Base-by-base conservation (phyloP, 768 basidiomycete species). In the Lactarius tabidus region DNA sequence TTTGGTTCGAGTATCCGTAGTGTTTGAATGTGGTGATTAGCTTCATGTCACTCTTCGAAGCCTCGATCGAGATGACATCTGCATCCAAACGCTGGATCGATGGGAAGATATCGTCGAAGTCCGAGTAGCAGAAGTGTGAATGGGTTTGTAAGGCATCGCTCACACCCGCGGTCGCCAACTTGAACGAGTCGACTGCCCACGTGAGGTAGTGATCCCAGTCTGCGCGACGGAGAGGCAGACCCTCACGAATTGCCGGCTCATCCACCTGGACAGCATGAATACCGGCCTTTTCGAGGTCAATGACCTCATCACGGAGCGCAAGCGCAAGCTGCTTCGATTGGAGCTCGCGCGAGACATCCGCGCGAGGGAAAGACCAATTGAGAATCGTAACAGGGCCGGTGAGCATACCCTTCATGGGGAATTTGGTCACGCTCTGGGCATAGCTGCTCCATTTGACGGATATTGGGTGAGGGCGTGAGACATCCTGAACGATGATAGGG, bases 301-400 rank as follows among this genome's bases (percentile, higher is more conserved):
- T 70, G 69, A 99, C 97, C 78, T 99, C 97, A 74, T 98, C 97
- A 70, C 97, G 95, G 75, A 99, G 93, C 62, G 97, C 90, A 69
- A 99, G 85, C 62, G 97, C 97, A 70, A 99, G 87, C 78, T 99
- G 97, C 83, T 95, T 94, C 76, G 94, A 95, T 81, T 99, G 97
- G 70, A 95, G 78, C 80, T 98, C 96, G 75, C 93, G 92, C 61
- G 90, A 86, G 70, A 98, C 90, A 75, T 99, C 97, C 70, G 93
- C 93, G 77, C 97, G 96, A 74, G 97, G 97, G 95, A 99, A 99
- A 38, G 97, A 98, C 97, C 97, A 99, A 85, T 98, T 98, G 79
- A 98, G 87, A 79, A 99, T 97, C 67, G 94, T 95, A 77, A 98
- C 95, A 23, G 95, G 95, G 69, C 96, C 96, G 63, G 96, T 95